A percentile compares a stretch with the other conserved stretches of the same genome.
Evolutionary conservation across 768 basidiomycete species (phyloP).

Genomic region (Cubamyces lactineus): DNA sequence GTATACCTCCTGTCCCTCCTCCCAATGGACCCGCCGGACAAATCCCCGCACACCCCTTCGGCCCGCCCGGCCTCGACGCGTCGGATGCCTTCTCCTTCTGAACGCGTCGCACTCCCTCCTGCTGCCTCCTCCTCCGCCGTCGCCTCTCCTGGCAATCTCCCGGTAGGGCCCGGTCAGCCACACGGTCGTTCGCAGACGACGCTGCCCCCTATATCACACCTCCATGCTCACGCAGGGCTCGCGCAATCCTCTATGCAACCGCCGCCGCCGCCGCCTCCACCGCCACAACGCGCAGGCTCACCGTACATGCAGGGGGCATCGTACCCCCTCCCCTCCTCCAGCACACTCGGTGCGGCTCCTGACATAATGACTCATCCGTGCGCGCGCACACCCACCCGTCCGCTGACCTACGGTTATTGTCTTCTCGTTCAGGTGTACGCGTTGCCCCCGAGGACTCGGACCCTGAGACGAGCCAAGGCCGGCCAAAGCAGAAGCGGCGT

Average conservation of each 20-base stretch:
- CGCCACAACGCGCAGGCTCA: slow-evolving; percentile 29
- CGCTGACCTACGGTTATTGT: too few species aligned
- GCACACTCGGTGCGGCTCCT: slow-evolving; percentile 25
- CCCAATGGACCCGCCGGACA: slow-evolving; percentile 42
- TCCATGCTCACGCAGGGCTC: slow-evolving; percentile 67
- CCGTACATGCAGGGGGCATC: slow-evolving; percentile 27
- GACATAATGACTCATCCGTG: neutral
- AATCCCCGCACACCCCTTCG: slow-evolving; percentile 38
- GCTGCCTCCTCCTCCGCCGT: neutral
- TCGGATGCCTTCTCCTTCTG: slow-evolving; percentile 32
- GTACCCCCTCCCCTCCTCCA: slow-evolving; percentile 26
- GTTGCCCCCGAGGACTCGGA: slow-evolving; percentile 56
- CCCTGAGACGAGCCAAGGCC: slow-evolving; percentile 56
- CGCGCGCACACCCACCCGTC: neutral
- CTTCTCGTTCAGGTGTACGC: slow-evolving; percentile 31
- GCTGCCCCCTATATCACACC: slow-evolving; percentile 60
- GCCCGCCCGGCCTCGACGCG: slow-evolving; percentile 33
- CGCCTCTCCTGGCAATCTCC: neutral
- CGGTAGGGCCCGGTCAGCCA: slow-evolving; percentile 14
- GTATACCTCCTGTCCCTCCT: slow-evolving; percentile 9
- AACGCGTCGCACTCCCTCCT: slow-evolving; percentile 32
- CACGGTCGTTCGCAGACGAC: slow-evolving; percentile 34
- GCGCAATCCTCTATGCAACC: slow-evolving; percentile 48
- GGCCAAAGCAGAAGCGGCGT: slow-evolving; percentile 81
- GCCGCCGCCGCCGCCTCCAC: slow-evolving; percentile 35